Conservation (phyloP, 1,284 basidiomycete genomes). For the Phaffia rhodozyma region DNA sequence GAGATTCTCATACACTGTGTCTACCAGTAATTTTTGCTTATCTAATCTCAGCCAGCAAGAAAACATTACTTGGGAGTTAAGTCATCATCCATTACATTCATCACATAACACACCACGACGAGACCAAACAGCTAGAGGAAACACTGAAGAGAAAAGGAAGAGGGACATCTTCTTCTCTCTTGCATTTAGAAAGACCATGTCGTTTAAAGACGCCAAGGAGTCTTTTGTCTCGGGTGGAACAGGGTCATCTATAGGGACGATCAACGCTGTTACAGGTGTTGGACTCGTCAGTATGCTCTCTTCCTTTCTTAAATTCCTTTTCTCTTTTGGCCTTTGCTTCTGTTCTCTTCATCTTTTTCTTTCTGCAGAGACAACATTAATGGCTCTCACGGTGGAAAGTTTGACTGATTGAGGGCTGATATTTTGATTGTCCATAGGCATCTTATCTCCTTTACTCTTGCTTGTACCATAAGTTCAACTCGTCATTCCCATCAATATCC, state of each 20-base stretch:
- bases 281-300: constrained; percentile 49
- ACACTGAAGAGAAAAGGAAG: no score
- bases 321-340: background rate
- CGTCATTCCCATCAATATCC: constrained; percentile 38
- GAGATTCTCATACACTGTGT: no score
- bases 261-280: constrained; percentile 61
- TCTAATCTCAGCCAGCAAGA: no score
- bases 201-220: constrained; percentile 75
- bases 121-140: no score
- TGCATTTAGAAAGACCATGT: background rate
- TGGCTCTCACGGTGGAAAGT: background rate
- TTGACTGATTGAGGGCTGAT: background rate
- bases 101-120: no score
- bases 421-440: constrained; percentile 39
- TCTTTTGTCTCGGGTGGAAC: constrained; percentile 69
- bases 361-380: background rate
- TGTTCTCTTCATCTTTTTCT: background rate
- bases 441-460: constrained; percentile 58
- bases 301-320: constrained; percentile 8
- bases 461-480: constrained; percentile 31
- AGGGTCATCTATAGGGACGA: constrained; percentile 60
- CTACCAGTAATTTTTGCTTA: no score
- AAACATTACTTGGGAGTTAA: no score
- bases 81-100: no score
- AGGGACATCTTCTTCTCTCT: no score